Percentiles rank a stretch among this genome's conserved stretches.
phyloP scores from a whole-genome alignment of 192 early-diverging fungal species.

The Coemansia asiatica region DNA sequence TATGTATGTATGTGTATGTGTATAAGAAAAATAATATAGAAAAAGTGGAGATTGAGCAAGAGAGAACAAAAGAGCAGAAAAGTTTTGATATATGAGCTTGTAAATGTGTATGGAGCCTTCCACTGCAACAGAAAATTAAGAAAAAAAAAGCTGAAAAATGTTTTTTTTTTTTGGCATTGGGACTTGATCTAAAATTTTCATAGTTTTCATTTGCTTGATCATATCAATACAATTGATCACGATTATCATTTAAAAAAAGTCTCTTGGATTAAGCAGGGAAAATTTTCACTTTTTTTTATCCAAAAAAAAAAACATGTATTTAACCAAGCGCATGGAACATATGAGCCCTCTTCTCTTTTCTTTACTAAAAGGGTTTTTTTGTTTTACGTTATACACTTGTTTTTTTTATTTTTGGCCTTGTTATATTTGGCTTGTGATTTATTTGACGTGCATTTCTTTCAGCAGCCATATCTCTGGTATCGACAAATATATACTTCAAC shows the following conservation, averaged over 20 bases:
- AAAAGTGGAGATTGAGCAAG: not conserved
- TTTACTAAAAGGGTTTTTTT: not conserved
- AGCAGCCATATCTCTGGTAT: no score
- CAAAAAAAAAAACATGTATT: not conserved
- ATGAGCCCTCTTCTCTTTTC: not conserved
- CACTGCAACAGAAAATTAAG: not conserved
- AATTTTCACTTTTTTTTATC: slow-evolving; percentile 27
- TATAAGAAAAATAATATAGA: slow-evolving; percentile 1
- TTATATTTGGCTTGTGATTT: no score
- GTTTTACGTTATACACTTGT: not conserved
- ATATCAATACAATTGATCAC: slow-evolving; percentile 4
- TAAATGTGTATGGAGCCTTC: no score
- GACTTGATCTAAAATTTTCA: not conserved
- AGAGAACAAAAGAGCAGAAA: not conserved
- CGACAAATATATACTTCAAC: no score
- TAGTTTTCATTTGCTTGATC: not conserved
- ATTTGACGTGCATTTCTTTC: not conserved
- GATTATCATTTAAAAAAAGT: no score
- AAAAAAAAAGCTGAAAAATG: not conserved
- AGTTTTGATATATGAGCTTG: no score
- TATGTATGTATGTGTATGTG: not conserved
- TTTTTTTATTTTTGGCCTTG: not conserved
- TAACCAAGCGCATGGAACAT: not conserved
- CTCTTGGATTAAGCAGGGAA: slow-evolving; percentile 9
- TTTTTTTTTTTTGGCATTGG: not conserved